Evolutionary conservation across 768 basidiomycete genomes (phyloP).

Genomic region (Trametes elegans): DNA sequence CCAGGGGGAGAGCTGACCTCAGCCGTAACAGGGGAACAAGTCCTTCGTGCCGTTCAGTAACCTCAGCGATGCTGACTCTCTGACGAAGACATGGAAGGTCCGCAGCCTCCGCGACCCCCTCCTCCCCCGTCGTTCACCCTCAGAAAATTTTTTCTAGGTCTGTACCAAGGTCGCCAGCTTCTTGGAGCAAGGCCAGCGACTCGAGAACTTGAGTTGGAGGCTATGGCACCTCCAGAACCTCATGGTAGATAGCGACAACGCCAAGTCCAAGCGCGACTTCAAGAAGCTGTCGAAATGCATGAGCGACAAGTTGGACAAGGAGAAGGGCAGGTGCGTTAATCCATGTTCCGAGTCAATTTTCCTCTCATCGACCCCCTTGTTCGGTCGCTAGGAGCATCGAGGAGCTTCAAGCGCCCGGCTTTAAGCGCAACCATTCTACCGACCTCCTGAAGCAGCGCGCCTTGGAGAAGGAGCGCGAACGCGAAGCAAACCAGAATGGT

Average conservation of each 20-base stretch:
- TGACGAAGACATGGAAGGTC: conserved; percentile 92
- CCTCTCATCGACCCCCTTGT: background rate
- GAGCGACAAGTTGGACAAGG: conserved; percentile 91
- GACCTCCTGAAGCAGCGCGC: conserved; percentile 82
- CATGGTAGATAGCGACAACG: conserved; percentile 89
- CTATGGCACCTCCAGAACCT: conserved; percentile 91
- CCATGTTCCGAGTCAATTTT: conserved; percentile 1
- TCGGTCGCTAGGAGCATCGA: conserved; percentile 63
- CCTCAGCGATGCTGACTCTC: conserved; percentile 77
- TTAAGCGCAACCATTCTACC: conserved; percentile 73
- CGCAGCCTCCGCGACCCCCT: conserved; percentile 20
- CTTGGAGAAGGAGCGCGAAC: conserved; percentile 75
- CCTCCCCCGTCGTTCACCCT: background rate
- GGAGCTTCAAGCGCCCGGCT: conserved; percentile 82
- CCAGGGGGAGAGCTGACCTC: conserved; percentile 18
- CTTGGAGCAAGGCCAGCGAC: conserved; percentile 87
- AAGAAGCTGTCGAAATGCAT: conserved; percentile 85
- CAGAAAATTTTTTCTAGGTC: conserved; percentile 45
- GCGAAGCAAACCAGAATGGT: conserved; percentile 59
- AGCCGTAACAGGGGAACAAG: conserved; percentile 71
- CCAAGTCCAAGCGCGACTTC: conserved; percentile 86
- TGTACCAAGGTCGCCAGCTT: conserved; percentile 89
- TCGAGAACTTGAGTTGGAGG: conserved; percentile 91
- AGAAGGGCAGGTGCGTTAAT: conserved; percentile 76
- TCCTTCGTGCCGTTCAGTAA: conserved; percentile 93